phyloP scores from a whole-genome alignment of 2,329 filamentous ascomycete species.

The Cytospora schulzeri region DNA sequence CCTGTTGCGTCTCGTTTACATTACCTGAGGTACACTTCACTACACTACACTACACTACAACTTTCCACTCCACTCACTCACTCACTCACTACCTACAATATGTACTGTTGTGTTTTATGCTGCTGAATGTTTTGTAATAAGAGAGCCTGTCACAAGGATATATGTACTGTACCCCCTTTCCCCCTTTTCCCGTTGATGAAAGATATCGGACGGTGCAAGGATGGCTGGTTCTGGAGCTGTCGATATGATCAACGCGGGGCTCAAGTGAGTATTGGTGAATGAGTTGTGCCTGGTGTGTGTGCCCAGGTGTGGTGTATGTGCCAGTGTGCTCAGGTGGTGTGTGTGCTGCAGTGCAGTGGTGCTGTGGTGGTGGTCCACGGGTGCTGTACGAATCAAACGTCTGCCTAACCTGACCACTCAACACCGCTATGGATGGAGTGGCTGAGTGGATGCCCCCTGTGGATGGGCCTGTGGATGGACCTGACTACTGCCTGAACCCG shows the following conservation, averaged over 20 bases:
- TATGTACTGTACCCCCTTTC: too few relatives aligned
- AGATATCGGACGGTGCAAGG: not conserved
- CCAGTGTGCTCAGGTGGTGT: not conserved
- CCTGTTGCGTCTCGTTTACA: too few relatives aligned
- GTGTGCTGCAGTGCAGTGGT: not conserved
- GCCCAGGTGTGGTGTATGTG: not conserved
- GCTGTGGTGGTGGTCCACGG: too few relatives aligned
- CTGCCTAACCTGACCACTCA: conserved; percentile 5
- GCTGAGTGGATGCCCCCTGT: too few relatives aligned
- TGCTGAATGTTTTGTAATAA: not conserved
- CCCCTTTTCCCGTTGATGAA: not conserved
- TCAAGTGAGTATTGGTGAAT: conserved; percentile 14
- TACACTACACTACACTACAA: too few relatives aligned
- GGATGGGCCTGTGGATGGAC: too few relatives aligned
- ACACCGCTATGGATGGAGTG: not conserved
- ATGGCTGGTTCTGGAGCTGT: not conserved
- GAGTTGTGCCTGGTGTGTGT: not conserved
- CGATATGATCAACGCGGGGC: conserved; percentile 20
- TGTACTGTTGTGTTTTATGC: not conserved
- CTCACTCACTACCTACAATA: too few relatives aligned
- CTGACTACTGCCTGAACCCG: too few relatives aligned
- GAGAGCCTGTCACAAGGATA: not conserved
- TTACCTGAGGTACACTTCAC: too few relatives aligned
- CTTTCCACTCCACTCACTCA: too few relatives aligned
- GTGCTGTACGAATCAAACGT: conserved; percentile 10